Percentiles rank a stretch among this genome's conserved stretches.
Conservation (phyloP, 495 filamentous ascomycete genomes). For the Penicillium canescens region DNA sequence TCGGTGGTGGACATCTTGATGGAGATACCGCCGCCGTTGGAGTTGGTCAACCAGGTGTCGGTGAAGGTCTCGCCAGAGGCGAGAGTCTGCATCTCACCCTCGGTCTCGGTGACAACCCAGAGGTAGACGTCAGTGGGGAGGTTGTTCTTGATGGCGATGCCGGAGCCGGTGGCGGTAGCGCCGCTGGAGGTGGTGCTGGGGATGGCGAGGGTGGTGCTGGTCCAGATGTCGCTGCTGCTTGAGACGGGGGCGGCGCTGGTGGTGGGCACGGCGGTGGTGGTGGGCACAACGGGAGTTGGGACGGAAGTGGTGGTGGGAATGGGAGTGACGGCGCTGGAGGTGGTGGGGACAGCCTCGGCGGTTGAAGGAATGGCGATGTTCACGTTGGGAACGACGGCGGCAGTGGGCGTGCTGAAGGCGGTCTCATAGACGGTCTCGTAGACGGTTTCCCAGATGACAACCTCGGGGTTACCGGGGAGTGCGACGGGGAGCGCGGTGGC, state of each 20-base stretch:
- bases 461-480: background rate
- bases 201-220: constrained; percentile 7
- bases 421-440: constrained; percentile 8
- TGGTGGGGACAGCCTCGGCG: background rate
- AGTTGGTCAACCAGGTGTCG: constrained; percentile 34
- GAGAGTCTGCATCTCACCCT: constrained; percentile 28
- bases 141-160: constrained; percentile 40
- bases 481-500: constrained; percentile 5
- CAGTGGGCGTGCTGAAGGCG: background rate
- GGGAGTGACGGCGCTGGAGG: background rate
- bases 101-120: constrained; percentile 32
- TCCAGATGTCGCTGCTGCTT: too few relatives aligned
- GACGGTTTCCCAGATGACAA: constrained; percentile 5
- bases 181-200: constrained; percentile 11
- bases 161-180: constrained; percentile 15
- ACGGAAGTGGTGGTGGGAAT: background rate
- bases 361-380: constrained; percentile 1
- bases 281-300: background rate
- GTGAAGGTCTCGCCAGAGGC: constrained; percentile 25
- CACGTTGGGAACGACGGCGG: background rate
- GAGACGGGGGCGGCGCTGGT: constrained; percentile 2
- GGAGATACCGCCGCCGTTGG: constrained; percentile 42
- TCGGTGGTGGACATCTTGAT: constrained; percentile 40
- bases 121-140: constrained; percentile 32
- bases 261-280: constrained; percentile 8